These are phyloP conservation scores for Pelargonium fulgidum DNA, from an alignment of 441 rosid species.

Conservation along the genomic window DNA sequence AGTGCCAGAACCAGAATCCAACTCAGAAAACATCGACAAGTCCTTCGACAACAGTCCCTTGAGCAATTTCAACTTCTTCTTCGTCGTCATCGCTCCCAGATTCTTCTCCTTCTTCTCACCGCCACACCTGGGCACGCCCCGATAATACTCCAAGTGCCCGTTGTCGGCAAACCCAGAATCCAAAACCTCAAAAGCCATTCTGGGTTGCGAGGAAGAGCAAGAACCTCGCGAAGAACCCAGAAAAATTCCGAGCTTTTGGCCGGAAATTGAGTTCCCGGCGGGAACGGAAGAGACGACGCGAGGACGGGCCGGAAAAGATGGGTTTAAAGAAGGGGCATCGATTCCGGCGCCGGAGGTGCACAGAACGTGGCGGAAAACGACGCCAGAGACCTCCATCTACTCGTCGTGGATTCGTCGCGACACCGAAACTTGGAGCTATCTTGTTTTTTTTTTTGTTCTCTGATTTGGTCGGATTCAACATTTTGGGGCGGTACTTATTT, in stretches of 20 bases:
- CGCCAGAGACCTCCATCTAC: slow-evolving; percentile 33
- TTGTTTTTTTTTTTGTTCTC: background rate
- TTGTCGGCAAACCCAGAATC: slow-evolving; percentile 31
- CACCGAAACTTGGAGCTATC: background rate
- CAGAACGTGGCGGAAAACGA: slow-evolving; percentile 28
- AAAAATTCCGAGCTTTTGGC: background rate
- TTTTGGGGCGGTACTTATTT: background rate
- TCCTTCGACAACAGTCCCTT: slow-evolving; percentile 33
- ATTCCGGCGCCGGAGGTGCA: slow-evolving; percentile 24
- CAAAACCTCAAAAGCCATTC: slow-evolving; percentile 20
- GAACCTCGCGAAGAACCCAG: background rate
- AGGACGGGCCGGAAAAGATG: slow-evolving; percentile 1
- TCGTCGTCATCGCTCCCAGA: slow-evolving; percentile 19
- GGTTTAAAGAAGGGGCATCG: background rate
- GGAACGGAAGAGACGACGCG: slow-evolving; percentile 1
- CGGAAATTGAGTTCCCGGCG: background rate
- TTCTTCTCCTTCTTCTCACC: slow-evolving; percentile 28
- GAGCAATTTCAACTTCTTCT: slow-evolving; percentile 44
- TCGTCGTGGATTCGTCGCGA: background rate
- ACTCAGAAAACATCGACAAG: slow-evolving; percentile 29
- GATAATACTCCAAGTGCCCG: slow-evolving; percentile 34
- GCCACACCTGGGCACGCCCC: slow-evolving; percentile 27
- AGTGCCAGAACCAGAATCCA: slow-evolving; percentile 28
- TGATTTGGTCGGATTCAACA: background rate
- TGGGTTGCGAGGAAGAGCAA: background rate